Base-by-base conservation (phyloP, 164 flowering plant species). In the Stephania japonica region DNA sequence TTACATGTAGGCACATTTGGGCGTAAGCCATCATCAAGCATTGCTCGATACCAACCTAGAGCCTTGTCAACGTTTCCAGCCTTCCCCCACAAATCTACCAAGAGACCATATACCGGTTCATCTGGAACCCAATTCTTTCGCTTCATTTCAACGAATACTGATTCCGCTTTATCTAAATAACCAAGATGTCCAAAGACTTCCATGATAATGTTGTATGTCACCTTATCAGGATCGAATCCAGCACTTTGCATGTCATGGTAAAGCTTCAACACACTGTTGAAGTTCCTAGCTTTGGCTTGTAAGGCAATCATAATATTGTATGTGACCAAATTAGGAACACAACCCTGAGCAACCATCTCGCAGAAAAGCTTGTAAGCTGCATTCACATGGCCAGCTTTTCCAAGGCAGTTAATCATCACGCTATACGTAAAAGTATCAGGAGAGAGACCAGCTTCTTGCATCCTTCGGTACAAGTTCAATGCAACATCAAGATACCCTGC, bases 181-280 rank as follows among this genome's bases (percentile, higher is more conserved):
- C 99, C 99, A 84, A 91, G 91, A 76, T 90, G 97, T 19, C 99
- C 99, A 79, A 93, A 92, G 73, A 90, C 98, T 85, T 96, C 99
- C 99, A 96, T 96, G 38, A 93, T 89, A 65, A 93, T 93, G 81
- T 91, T 90, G 81, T 96, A 96, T 42, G 97, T 93, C 43, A 96
- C 97, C 70, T 89, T 91, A 76, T 93, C 99, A 24, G 99, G 99
- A 75, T 82, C 87, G 76, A 88, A 91, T 43, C 99, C 98, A 4
- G 90, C 97, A 79, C 78, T 78, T 79, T 92, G 91, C 97, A 96
- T 87, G 75, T 93, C 94, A 19, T 90, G 87, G 49, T 93, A 96
- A 21, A 91, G 83, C 84, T 87, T 81, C 26, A 96, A 70, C 7
- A 97, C 92, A 81, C 75, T 74, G 49, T 85, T 80, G 72, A 90